Conservation (phyloP, 768 basidiomycete genomes). For the Pleurotus tuoliensis region DNA sequence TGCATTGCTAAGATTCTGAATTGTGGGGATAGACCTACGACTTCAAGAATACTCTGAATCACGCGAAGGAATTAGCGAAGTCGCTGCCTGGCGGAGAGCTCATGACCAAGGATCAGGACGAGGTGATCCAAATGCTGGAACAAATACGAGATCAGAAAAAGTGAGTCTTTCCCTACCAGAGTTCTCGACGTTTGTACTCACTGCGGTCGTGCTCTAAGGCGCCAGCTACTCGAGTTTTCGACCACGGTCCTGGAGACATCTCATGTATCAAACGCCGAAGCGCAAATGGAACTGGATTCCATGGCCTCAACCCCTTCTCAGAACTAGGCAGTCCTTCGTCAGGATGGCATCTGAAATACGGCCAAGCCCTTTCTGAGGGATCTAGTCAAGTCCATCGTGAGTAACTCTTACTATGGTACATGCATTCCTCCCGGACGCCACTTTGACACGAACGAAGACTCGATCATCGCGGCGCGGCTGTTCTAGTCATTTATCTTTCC, state of each 20-base stretch:
- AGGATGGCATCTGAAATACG: too few species aligned
- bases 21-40: constrained; percentile 55
- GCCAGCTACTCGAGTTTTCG: constrained; percentile 52
- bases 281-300: constrained; percentile 69
- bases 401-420: too few species aligned
- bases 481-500: too few species aligned
- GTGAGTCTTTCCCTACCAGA: constrained; percentile 28
- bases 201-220: constrained; percentile 29
- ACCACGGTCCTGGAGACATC: constrained; percentile 34
- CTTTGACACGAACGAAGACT: too few species aligned
- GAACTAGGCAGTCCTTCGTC: constrained; percentile 14
- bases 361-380: too few species aligned
- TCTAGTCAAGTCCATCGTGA: too few species aligned
- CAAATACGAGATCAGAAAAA: constrained; percentile 58
- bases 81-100: constrained; percentile 73
- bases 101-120: constrained; percentile 62
- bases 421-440: too few species aligned
- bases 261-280: constrained; percentile 19
- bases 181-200: neutral
- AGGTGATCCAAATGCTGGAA: constrained; percentile 67
- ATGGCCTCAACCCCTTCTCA: constrained; percentile 67
- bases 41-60: constrained; percentile 53
- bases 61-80: constrained; percentile 56
- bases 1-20: neutral
- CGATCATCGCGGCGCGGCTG: too few species aligned